Percentiles rank a stretch among this genome's conserved stretches.
Conservation (phyloP, 345 rosid genomes). For the Physaria fendleri region DNA sequence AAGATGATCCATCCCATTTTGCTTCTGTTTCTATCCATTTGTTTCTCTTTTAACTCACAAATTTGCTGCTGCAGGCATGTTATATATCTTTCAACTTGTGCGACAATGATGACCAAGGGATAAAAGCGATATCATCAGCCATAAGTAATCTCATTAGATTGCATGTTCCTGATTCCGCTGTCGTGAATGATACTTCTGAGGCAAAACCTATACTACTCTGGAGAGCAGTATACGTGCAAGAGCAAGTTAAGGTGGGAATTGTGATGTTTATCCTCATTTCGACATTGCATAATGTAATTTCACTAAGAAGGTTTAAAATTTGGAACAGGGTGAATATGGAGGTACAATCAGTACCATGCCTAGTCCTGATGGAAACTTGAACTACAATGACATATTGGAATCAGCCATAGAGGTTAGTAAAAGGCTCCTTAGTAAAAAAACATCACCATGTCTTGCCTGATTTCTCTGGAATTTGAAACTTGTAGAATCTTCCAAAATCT, state of each 20-base stretch:
- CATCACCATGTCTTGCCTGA: slow-evolving; percentile 8
- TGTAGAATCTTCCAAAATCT: slow-evolving; percentile 20
- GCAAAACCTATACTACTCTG: slow-evolving; percentile 53
- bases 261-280: neutral
- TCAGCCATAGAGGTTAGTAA: slow-evolving; percentile 51
- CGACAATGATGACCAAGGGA: no score
- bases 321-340: slow-evolving; percentile 53
- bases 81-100: no score
- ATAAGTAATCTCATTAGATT: no score
- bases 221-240: slow-evolving; percentile 71
- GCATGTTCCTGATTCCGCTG: no score
- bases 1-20: no score
- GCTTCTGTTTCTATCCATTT: no score
- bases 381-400: slow-evolving; percentile 45
- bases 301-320: no score
- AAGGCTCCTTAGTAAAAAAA: no score
- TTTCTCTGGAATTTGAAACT: slow-evolving; percentile 22
- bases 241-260: slow-evolving; percentile 39
- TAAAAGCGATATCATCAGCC: no score
- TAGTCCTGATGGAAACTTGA: slow-evolving; percentile 72
- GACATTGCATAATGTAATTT: neutral
- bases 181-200: slow-evolving; percentile 37
- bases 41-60: no score
- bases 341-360: slow-evolving; percentile 40
- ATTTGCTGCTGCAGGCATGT: no score